Base-by-base conservation (phyloP, 2,329 filamentous ascomycete species). In the Pezicula radicicola region DNA sequence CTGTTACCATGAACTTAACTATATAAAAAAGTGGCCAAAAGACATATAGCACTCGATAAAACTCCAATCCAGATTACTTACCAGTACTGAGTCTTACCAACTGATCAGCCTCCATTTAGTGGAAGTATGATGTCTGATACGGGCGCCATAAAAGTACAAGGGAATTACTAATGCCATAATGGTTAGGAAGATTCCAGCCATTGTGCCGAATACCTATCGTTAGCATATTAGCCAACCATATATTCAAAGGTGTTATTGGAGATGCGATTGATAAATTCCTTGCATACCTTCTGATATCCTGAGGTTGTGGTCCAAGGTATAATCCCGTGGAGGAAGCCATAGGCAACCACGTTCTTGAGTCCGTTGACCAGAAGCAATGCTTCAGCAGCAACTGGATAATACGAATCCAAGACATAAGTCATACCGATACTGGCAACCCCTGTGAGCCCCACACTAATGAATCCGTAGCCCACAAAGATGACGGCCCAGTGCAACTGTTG, bases 281-380 rank as follows among this genome's bases (percentile, higher is more conserved):
- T n/a, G n/a, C 36, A 9, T 39, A 39, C 36, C 36, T 39, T 39
- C 36, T 15, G 15, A 39, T 39, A 39, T 39, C 36, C 36, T 39
- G 15, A 15, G 18, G 15, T 15, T 6, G 36, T 39, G 7, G 36
- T 55, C 63, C 55, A 63, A 61, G 63, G 58, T 60, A 76, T 76
- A 59, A 63, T 68, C 47, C 69, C 74, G 44, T 75, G 74, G 15
- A 75, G 55, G 54, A 77, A 75, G 3, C 73, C 73, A 54, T 77
- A 78, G 4, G 73, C 72, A 6, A 76, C 72, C 27, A 77, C 68
- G 53, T 77, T 76, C 61, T 72, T 73, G n/a, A 69, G 57, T 1
- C 68, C 68, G 48, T 52, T 52, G 6, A 52, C 46, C 13, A 52
- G 16, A 12, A 41, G 36, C n/a, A 50, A 9, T 12, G 13, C 16